Percentiles rank a stretch among this genome's conserved stretches.
These are phyloP conservation scores for Gracilariopsis chorda DNA, from an alignment of 23 red algal species.

Conservation along the genomic window DNA sequence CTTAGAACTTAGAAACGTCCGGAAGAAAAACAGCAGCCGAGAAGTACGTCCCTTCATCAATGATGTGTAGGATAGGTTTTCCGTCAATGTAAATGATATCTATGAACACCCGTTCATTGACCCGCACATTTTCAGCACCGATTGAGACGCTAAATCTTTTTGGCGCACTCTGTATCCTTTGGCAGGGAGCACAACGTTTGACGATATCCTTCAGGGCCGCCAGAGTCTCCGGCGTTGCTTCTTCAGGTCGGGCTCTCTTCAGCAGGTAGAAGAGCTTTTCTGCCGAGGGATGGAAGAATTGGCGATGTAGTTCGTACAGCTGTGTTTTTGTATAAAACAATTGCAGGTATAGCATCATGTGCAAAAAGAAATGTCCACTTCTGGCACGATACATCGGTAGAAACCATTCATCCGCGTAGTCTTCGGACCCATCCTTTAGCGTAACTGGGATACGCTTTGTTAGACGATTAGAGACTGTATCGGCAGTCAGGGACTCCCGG, in stretches of 20 bases:
- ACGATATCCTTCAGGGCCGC: neutral
- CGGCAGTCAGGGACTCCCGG: slow-evolving; percentile 7
- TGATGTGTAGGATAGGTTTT: neutral
- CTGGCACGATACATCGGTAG: neutral
- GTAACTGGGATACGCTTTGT: neutral
- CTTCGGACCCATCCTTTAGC: neutral
- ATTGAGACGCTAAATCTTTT: slow-evolving; percentile 32
- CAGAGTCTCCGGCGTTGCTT: neutral
- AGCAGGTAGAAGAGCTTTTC: slow-evolving; percentile 15
- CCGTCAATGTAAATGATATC: neutral
- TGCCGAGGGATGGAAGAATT: slow-evolving; percentile 8
- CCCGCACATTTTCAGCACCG: neutral
- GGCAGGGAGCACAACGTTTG: neutral
- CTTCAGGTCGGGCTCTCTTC: neutral
- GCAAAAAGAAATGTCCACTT: slow-evolving; percentile 35
- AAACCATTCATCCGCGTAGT: slow-evolving; percentile 13
- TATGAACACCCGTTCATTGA: neutral
- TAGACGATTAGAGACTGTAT: slow-evolving; percentile 42
- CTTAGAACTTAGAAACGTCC: neutral
- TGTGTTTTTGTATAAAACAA: neutral
- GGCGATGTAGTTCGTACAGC: neutral
- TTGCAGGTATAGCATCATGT: neutral
- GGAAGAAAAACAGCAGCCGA: neutral
- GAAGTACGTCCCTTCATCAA: neutral
- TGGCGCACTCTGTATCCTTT: neutral